These are phyloP conservation scores for Brassica balearica DNA, from an alignment of 441 rosid species.

Conservation along the genomic window DNA sequence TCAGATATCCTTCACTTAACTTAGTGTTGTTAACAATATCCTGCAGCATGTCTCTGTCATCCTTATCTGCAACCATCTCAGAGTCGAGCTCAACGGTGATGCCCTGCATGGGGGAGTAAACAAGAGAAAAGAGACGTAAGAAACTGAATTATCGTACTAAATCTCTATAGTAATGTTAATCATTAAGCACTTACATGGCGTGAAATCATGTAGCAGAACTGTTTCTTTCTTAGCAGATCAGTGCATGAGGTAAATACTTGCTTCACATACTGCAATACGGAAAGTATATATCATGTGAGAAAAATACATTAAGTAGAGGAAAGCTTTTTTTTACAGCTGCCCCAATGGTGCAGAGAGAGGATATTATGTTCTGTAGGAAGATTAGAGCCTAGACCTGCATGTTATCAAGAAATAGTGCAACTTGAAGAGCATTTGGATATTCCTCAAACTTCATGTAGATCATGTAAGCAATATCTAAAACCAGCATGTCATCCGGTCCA, in stretches of 20 bases:
- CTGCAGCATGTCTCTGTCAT: constrained; percentile 71
- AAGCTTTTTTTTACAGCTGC: constrained; percentile 22
- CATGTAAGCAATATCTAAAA: constrained; percentile 80
- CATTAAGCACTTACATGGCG: constrained; percentile 73
- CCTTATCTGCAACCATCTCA: constrained; percentile 67
- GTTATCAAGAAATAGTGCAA: constrained; percentile 87
- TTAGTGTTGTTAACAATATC: constrained; percentile 82
- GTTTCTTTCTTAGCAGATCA: constrained; percentile 73
- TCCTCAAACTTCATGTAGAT: constrained; percentile 86
- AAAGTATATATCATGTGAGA: constrained; percentile 41
- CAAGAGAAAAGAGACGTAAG: constrained; percentile 6
- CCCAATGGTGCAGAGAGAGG: constrained; percentile 23
- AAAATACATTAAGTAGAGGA: neutral
- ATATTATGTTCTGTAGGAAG: constrained; percentile 23
- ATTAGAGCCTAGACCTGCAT: constrained; percentile 63
- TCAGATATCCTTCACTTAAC: constrained; percentile 88
- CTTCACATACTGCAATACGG: constrained; percentile 72
- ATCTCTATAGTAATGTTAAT: constrained; percentile 4
- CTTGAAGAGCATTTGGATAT: constrained; percentile 83
- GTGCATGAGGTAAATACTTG: constrained; percentile 80
- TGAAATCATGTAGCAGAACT: constrained; percentile 87
- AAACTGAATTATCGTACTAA: constrained; percentile 7
- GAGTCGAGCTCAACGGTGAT: constrained; percentile 72
- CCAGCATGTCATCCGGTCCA: constrained; percentile 91
- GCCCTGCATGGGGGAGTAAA: constrained; percentile 58